phyloP scores from a whole-genome alignment of 2,329 filamentous ascomycete genomes.

The Pseudonectria foliicola region DNA sequence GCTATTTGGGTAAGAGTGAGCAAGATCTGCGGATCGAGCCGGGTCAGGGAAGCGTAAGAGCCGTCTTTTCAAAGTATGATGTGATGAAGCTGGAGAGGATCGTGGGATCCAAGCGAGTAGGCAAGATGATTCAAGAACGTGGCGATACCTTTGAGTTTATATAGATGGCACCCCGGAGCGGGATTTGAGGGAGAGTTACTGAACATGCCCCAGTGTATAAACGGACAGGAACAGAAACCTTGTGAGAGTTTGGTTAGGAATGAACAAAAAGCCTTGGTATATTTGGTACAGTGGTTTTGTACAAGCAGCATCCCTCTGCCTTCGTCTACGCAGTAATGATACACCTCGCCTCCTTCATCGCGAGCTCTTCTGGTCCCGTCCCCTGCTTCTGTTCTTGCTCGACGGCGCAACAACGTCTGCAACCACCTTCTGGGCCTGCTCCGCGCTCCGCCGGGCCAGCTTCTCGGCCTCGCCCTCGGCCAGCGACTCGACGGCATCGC shows the following conservation, averaged over 20 bases:
- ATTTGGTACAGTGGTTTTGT: slow-evolving; percentile 24
- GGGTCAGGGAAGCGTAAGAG: slow-evolving; percentile 52
- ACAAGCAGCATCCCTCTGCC: slow-evolving; percentile 15
- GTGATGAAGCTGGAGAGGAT: slow-evolving; percentile 81
- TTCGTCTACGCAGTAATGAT: slow-evolving; percentile 10
- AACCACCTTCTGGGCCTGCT: slow-evolving; percentile 26
- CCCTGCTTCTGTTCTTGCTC: slow-evolving; percentile 16
- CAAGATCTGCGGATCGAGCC: slow-evolving; percentile 47
- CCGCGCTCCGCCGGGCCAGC: slow-evolving; percentile 22
- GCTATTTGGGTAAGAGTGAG: slow-evolving; percentile 55
- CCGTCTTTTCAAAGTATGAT: slow-evolving; percentile 83
- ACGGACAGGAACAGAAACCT: slow-evolving; percentile 10
- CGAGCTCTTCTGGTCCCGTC: slow-evolving; percentile 14
- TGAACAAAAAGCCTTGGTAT: slow-evolving; percentile 14
- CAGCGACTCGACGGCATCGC: slow-evolving; percentile 5
- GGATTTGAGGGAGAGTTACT: not conserved
- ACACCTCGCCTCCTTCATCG: slow-evolving; percentile 13
- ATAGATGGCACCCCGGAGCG: slow-evolving; percentile 33
- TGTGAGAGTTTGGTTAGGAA: slow-evolving; percentile 8
- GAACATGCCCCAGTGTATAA: slow-evolving; percentile 1
- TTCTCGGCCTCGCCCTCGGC: slow-evolving; percentile 14
- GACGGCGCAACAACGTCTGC: slow-evolving; percentile 22
- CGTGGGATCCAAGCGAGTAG: slow-evolving; percentile 72
- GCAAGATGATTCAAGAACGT: slow-evolving; percentile 75
- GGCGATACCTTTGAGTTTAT: slow-evolving; percentile 95